phyloP scores from a whole-genome alignment of 179 eudicot species.

The Heliamphora pulchella region DNA sequence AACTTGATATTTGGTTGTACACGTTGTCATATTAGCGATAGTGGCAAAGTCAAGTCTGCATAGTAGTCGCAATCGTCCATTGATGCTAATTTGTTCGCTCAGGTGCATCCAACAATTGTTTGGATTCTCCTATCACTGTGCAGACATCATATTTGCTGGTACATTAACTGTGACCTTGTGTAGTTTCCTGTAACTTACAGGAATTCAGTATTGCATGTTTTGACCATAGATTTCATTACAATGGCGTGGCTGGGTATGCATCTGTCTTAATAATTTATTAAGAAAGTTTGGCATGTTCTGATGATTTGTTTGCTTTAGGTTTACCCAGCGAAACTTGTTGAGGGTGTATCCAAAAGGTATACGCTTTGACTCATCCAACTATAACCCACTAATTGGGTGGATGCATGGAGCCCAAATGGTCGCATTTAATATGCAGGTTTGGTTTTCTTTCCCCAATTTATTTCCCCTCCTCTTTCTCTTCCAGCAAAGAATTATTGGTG shows the following conservation, averaged over 20 bases:
- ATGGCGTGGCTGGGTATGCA: background rate
- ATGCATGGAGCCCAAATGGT: constrained; percentile 91
- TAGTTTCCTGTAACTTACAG: background rate
- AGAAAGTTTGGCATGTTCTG: constrained; percentile 6
- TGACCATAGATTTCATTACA: background rate
- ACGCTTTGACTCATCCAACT: constrained; percentile 73
- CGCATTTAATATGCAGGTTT: constrained; percentile 92
- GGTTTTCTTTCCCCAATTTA: background rate
- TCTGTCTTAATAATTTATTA: background rate
- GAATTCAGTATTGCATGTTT: background rate
- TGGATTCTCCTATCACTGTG: background rate
- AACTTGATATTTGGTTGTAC: background rate
- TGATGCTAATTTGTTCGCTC: background rate
- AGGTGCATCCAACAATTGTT: background rate
- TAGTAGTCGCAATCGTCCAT: background rate
- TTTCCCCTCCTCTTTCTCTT: background rate
- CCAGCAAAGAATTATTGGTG: constrained; percentile 7
- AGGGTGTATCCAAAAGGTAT: constrained; percentile 78
- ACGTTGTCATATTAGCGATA: background rate
- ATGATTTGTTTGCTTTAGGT: constrained; percentile 37
- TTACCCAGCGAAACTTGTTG: constrained; percentile 62
- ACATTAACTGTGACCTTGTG: background rate
- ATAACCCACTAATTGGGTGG: constrained; percentile 75
- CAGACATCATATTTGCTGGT: background rate
- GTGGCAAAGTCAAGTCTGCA: background rate